These are phyloP conservation scores for Fusarium newnesense DNA, from an alignment of 2,329 filamentous ascomycete species.

Conservation along the genomic window DNA sequence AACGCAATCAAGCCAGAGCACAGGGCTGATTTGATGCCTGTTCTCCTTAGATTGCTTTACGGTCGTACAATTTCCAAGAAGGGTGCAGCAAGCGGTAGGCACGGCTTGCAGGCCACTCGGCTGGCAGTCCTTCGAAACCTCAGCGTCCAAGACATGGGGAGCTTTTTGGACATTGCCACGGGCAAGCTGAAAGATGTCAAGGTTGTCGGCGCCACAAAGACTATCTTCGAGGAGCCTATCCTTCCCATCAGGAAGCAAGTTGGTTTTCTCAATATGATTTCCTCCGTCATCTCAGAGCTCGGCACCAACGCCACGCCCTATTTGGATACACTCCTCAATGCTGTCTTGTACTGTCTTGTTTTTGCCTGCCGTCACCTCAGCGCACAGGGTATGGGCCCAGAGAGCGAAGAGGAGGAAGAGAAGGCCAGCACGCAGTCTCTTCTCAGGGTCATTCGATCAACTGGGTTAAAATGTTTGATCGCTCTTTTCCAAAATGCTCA, in stretches of 20 bases:
- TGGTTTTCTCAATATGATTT: constrained; percentile 91
- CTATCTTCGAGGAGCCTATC: constrained; percentile 66
- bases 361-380: constrained; percentile 71
- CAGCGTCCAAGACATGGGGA: constrained; percentile 76
- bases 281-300: constrained; percentile 85
- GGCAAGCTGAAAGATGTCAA: constrained; percentile 72
- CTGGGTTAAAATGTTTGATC: constrained; percentile 84
- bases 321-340: constrained; percentile 75
- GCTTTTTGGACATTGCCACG: constrained; percentile 85
- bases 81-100: constrained; percentile 78
- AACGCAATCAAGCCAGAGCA: constrained; percentile 79
- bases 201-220: constrained; percentile 64
- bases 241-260: constrained; percentile 82
- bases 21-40: constrained; percentile 78
- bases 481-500: constrained; percentile 80
- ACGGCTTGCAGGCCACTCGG: constrained; percentile 83
- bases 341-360: constrained; percentile 84
- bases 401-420: constrained; percentile 55
- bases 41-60: constrained; percentile 88
- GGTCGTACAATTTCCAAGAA: constrained; percentile 88
- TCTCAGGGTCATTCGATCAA: constrained; percentile 72
- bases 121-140: constrained; percentile 85
- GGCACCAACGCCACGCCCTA: constrained; percentile 78
- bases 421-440: constrained; percentile 65
- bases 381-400: constrained; percentile 49